Conservation (phyloP, 2,329 filamentous ascomycete genomes). For the Aureobasidium sp. region DNA sequence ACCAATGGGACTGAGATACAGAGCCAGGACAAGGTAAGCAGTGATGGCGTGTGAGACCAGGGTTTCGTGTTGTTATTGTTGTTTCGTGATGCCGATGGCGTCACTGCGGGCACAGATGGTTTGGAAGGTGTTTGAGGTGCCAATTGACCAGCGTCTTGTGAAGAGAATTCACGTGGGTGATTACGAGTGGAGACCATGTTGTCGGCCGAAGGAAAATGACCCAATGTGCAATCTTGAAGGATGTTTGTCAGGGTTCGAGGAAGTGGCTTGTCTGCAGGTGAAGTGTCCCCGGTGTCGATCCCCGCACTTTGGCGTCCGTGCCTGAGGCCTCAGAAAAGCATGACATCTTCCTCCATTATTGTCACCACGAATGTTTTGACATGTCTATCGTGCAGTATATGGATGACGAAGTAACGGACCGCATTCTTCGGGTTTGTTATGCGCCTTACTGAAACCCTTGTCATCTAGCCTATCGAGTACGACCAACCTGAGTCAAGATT, state of each 20-base stretch:
- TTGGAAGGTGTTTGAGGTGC: constrained; percentile 20
- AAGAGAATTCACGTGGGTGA: constrained; percentile 46
- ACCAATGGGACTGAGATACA: constrained; percentile 69
- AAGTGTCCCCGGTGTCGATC: background rate
- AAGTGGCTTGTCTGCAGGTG: background rate
- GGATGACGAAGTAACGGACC: no score
- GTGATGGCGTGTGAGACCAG: constrained; percentile 56
- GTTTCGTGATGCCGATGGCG: background rate
- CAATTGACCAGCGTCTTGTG: constrained; percentile 36
- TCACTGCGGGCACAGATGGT: constrained; percentile 2
- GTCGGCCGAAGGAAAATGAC: background rate
- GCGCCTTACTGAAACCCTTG: no score
- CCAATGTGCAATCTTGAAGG: background rate
- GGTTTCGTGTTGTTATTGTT: background rate
- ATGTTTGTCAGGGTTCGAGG: background rate
- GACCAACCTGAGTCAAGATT: no score
- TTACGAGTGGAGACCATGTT: constrained; percentile 52
- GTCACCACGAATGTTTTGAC: no score
- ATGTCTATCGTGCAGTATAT: no score
- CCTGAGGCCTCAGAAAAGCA: no score
- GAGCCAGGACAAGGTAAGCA: constrained; percentile 62
- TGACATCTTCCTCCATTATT: no score
- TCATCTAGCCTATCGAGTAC: no score
- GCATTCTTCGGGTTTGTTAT: no score
- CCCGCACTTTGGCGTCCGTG: constrained; percentile 2